These are phyloP conservation scores for Penicillium bovifimosum DNA, from an alignment of 495 filamentous ascomycete genomes.

Conservation along the genomic window DNA sequence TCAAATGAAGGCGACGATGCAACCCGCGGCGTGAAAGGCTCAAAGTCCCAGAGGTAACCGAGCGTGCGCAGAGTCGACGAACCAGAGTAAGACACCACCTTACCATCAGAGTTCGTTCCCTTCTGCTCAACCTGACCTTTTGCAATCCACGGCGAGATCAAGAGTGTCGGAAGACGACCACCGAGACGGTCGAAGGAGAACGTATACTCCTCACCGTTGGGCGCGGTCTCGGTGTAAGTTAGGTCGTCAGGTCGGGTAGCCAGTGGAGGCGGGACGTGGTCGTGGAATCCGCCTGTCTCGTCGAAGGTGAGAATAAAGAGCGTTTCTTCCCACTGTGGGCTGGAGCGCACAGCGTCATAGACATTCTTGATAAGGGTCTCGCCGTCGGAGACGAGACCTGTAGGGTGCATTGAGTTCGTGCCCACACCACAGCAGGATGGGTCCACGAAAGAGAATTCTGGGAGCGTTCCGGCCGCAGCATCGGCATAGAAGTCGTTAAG, in stretches of 20 bases:
- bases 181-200: slow-evolving; percentile 46
- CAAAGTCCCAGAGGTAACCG: slow-evolving; percentile 43
- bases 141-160: slow-evolving; percentile 45
- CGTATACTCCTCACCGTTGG: slow-evolving; percentile 37
- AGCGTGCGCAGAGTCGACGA: slow-evolving; percentile 37
- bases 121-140: slow-evolving; percentile 45
- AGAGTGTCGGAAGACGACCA: slow-evolving; percentile 43
- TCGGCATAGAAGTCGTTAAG: slow-evolving; percentile 35
- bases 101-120: slow-evolving; percentile 30
- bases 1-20: slow-evolving; percentile 36
- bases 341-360: slow-evolving; percentile 43
- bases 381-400: slow-evolving; percentile 39
- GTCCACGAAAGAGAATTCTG: slow-evolving; percentile 47
- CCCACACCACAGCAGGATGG: slow-evolving; percentile 44
- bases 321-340: slow-evolving; percentile 43
- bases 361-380: slow-evolving; percentile 46
- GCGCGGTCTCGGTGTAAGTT: slow-evolving; percentile 40
- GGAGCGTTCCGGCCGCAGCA: slow-evolving; percentile 33
- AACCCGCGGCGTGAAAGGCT: slow-evolving; percentile 39
- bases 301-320: slow-evolving; percentile 48
- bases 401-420: slow-evolving; percentile 47
- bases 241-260: slow-evolving; percentile 34
- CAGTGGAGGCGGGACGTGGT: slow-evolving; percentile 45
- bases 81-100: slow-evolving; percentile 34
- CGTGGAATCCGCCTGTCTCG: slow-evolving; percentile 46